Conservation (phyloP, 805 yeast species). For the Ogataea chonburiensis region DNA sequence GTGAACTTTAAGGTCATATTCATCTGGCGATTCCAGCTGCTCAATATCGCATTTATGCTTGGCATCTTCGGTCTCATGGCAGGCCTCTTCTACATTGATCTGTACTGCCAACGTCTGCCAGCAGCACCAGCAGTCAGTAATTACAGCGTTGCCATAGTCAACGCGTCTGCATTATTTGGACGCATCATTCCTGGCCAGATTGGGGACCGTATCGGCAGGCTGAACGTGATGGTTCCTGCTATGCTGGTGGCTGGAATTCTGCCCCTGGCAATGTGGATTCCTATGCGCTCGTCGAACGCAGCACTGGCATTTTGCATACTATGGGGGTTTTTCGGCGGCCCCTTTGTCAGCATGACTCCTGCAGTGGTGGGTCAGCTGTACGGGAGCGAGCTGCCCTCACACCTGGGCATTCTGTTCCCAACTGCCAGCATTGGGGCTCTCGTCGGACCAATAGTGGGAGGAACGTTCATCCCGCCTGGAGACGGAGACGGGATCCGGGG, state of each 20-base stretch:
- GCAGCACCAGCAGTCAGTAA: slow-evolving; percentile 48
- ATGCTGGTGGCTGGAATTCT: slow-evolving; percentile 34
- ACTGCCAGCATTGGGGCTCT: slow-evolving; percentile 32
- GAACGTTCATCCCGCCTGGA: slow-evolving; percentile 32
- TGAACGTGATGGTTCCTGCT: slow-evolving; percentile 38
- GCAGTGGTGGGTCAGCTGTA: slow-evolving; percentile 34
- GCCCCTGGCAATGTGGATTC: slow-evolving; percentile 46
- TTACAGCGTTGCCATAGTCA: slow-evolving; percentile 42
- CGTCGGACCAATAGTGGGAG: slow-evolving; percentile 37
- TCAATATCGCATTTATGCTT: slow-evolving; percentile 40
- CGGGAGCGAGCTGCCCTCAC: slow-evolving; percentile 33
- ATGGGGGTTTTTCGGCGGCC: slow-evolving; percentile 37
- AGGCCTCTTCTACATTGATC: slow-evolving; percentile 56
- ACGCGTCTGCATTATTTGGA: slow-evolving; percentile 48
- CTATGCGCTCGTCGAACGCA: slow-evolving; percentile 42
- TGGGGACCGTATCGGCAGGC: slow-evolving; percentile 43
- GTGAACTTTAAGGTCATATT: slow-evolving; percentile 39
- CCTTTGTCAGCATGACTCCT: slow-evolving; percentile 34
- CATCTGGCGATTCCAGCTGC: slow-evolving; percentile 37
- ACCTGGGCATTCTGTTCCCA: slow-evolving; percentile 31
- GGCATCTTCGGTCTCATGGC: slow-evolving; percentile 36
- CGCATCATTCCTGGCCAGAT: slow-evolving; percentile 50
- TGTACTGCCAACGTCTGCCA: slow-evolving; percentile 51
- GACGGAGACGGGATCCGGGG: slow-evolving; percentile 22
- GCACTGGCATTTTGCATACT: slow-evolving; percentile 37